These are phyloP conservation scores for Leccinellum rugosiceps DNA, from an alignment of 768 basidiomycete species.

Conservation along the genomic window DNA sequence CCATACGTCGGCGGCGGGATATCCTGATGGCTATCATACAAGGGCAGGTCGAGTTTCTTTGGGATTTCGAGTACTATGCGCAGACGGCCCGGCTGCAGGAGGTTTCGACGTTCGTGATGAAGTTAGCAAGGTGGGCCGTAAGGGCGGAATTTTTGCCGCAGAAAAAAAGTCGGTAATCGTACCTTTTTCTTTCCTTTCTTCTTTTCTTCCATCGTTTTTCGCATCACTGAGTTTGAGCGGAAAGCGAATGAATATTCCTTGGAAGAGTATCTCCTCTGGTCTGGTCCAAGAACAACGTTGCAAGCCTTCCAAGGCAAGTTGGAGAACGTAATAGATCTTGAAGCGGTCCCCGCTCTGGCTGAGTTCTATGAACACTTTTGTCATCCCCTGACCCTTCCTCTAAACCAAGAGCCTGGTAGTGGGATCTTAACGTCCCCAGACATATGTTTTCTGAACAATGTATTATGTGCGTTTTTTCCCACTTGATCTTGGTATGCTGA, in stretches of 20 bases:
- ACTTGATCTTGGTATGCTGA: not conserved
- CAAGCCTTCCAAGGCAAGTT: conserved; percentile 11
- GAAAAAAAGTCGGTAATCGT: conserved; percentile 1
- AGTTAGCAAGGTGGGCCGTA: conserved; percentile 7
- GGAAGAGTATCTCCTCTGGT: conserved; percentile 13
- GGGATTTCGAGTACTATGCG: not conserved
- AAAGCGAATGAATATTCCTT: not conserved
- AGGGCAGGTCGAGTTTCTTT: conserved; percentile 10
- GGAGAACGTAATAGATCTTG: conserved; percentile 1
- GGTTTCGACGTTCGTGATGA: conserved; percentile 5
- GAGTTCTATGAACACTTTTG: conserved; percentile 10
- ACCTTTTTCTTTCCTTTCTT: no score
- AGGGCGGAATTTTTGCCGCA: conserved; percentile 3
- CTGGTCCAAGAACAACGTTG: conserved; percentile 2
- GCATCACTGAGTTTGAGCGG: not conserved
- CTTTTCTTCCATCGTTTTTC: no score
- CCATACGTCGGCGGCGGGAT: not conserved
- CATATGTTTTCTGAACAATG: not conserved
- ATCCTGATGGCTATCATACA: not conserved
- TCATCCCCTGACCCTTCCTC: not conserved
- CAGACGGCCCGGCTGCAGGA: conserved; percentile 3
- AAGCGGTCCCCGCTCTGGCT: conserved; percentile 3
- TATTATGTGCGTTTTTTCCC: conserved; percentile 6
- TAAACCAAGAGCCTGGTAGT: not conserved
- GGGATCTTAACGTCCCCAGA: not conserved